Evolutionary conservation across 2,329 filamentous ascomycete species (phyloP), one percentile per base, ranked within the genome.

Genomic region (Aschersonia sp.): DNA sequence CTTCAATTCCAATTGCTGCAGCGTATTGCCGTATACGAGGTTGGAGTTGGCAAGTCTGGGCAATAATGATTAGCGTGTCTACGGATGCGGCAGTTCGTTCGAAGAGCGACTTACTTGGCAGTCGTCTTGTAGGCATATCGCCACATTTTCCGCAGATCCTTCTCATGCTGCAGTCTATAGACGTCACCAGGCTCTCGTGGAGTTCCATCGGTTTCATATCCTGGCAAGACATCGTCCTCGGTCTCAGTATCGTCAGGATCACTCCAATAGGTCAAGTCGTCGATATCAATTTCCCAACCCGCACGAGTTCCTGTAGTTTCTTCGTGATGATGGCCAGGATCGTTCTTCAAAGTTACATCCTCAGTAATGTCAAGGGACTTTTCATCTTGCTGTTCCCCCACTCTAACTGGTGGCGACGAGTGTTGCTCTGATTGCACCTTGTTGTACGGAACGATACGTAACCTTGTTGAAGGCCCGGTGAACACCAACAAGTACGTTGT

Each of bases 1-100:
- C 47, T 65, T 62, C 37, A 63, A 57, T 41, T 67, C 61, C 9
- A 79, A 60, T 6, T 65, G 67, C 22, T 67, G 63, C 12, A 80
- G 58, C 0, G 75, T 79, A 48, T 72, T 74, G 22, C 75, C 75
- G 54, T 76, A 80, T n/a, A 80, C 68, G 7, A 69, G 66, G 48
- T 74, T 71, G 11, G 70, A 70, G 66, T 12, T 66, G 62, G 50
- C 68, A 56, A 39, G 70, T 75, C 53, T 50, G 43, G 4, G 32
- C 4, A 45, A 5, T 7, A 2, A 11, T 12, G n/a, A 45, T 54
- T 41, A 48, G 41, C 10, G 35, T 22, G 22, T 3, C 22, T 22
- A 22, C 22, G 22, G 22, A 22, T 22, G 22, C 22, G 22, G 8
- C 35, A 37, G 8, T 8, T 9, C 12, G 35, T 12, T 12, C 4